Evolutionary conservation across 2,329 filamentous ascomycete genomes (phyloP), one percentile per base, ranked within the genome.

Genomic region (Neofusicoccum umdonicola): DNA sequence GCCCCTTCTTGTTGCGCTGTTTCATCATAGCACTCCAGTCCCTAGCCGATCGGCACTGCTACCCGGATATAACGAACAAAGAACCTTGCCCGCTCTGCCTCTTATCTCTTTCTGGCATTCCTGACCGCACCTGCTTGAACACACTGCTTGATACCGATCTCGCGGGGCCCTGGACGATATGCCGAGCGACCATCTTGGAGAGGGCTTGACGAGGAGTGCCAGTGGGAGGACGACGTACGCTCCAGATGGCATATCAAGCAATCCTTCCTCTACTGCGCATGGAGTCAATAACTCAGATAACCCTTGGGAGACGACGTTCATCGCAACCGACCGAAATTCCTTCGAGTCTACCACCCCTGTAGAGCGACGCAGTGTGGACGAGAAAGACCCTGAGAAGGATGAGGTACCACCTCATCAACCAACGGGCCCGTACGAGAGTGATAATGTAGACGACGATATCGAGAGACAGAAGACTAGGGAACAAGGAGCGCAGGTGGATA

Each of bases 401-500:
- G 42, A 47, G 12, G 31, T 39, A 2, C 9, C 27, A 3, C 56
- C 22, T 13, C 2, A 13, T 8, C n/a, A 22, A 19, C 41, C 15
- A 35, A 5, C 15, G 6, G 27, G 8, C 19, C 27, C 54, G 3
- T n/a, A 47, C 27, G 44, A 17, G 9, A 62, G 35, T 6, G 22
- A 42, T 11, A 51, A 17, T 19, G 15, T 34, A 35, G 57, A 39
- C 19, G 57, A 50, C 19, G 63, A 65, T 34, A 60, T 65, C 7
- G 63, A 65, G 45, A 35, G 45, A 15, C 63, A 61, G 27, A 60
- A 35, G 42, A 13, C 54, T 4, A 42, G 31, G 11, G 51, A 58
- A 17, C 45, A 60, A 11, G 5, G 8, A 27, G n/a, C 8, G 27
- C 9, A 8, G 3, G n/a, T 4, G 2, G n/a, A 61, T 27, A 61